Evolutionary conservation across 148 eudicot species (phyloP).

Genomic region (Camellia granthamiana): DNA sequence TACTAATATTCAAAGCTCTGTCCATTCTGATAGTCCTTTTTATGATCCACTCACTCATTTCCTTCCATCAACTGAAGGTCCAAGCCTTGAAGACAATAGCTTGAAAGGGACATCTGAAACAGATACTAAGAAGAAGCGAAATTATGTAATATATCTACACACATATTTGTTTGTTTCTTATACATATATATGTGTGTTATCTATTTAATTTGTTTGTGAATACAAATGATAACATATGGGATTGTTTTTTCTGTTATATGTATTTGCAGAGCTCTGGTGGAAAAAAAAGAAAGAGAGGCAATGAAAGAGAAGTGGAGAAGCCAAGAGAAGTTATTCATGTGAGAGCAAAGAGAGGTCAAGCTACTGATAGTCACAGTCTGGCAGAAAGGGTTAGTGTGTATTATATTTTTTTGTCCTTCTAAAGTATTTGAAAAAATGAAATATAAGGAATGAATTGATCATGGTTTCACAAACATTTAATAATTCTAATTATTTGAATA

Average conservation of each 20-base stretch:
- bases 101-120: not conserved
- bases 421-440: not conserved
- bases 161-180: not conserved
- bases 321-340: constrained; percentile 79
- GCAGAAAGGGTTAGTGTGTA: constrained; percentile 66
- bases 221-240: not conserved
- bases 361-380: constrained; percentile 82
- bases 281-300: constrained; percentile 50
- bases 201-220: not conserved
- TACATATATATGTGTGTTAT: not conserved
- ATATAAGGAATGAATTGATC: not conserved
- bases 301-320: constrained; percentile 37
- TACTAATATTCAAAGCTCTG: constrained; percentile 3
- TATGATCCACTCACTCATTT: constrained; percentile 13
- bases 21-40: constrained; percentile 9
- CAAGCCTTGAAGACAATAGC: constrained; percentile 9
- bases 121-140: constrained; percentile 13
- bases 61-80: constrained; percentile 13
- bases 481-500: not conserved
- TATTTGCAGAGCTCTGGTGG: constrained; percentile 33
- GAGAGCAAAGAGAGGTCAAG: constrained; percentile 87
- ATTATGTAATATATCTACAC: not conserved
- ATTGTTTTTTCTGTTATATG: not conserved
- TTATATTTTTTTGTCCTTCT: not conserved
- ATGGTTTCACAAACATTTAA: too few species aligned